Base-by-base conservation (phyloP, 805 yeast genomes). In the Spathaspora passalidarum region DNA sequence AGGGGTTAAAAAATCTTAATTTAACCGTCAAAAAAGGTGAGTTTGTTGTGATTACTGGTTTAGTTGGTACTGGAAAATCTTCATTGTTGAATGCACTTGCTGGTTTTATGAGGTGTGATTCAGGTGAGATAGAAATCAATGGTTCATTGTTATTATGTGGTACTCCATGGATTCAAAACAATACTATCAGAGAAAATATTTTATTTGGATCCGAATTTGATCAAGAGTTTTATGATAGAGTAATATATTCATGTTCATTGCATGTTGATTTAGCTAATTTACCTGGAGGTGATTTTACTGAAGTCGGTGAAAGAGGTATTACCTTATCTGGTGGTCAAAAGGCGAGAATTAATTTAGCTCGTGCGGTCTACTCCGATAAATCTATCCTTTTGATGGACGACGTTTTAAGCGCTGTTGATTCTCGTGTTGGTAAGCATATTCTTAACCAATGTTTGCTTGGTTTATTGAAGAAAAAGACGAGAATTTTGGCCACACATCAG, bases 271-370 rank as follows among this genome's bases (percentile, higher is more conserved):
- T 88, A 51, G 76, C 77, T 4, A 74, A 79, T 38, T 65, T 88
- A 26, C 85, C 86, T 7, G 88, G 82, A 32, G 92, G 92, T 23
- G 96, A 88, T 55, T 56, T 63, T 44, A 86, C 95, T 0, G 87
- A 86, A 61, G 86, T 88, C 54, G 96, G 96, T 49, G 96, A 88
- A 60, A 76, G 88, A 60, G 96, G 96, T 56, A 82, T 88, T 41
- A 86, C 94, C 0, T 66, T 88, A 37, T 84, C 92, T n/a, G 96
- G 96, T 46, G 96, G 96, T 42, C 96, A 88, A 61, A 88, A 88
- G 68, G 92, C 95, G 0, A 77, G 96, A 62, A 77, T 88, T 44
- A 79, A 81, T 57, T 66, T 88, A 49, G 96, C 96, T 3, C 75
- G 96, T 59, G 85, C 92, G 2, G 88, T 86, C 2, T 88, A 88